A percentile compares a stretch with the other conserved stretches of the same genome.
phyloP scores from a whole-genome alignment of 176 grass and related monocot genomes.

The Juncus inflexus region DNA sequence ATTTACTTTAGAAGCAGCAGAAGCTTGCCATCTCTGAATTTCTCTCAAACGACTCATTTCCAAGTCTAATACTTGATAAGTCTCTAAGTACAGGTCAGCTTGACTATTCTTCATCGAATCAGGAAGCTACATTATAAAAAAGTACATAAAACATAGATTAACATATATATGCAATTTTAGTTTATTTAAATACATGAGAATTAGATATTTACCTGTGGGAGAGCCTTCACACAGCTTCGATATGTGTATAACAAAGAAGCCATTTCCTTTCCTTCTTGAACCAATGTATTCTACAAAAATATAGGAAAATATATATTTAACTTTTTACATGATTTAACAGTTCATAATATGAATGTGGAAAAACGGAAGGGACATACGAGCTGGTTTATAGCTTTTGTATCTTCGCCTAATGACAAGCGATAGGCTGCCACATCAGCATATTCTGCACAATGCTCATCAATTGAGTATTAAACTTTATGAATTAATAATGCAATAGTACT shows the following conservation, averaged over 20 bases:
- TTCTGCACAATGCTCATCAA: constrained; percentile 46
- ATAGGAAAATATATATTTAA: constrained; percentile 8
- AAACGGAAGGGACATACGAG: constrained; percentile 40
- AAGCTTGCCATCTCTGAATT: constrained; percentile 99
- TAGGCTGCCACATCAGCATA: constrained; percentile 95
- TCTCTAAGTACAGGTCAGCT: constrained; percentile 92
- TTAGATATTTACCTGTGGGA: constrained; percentile 67
- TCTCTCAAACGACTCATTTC: constrained; percentile 98
- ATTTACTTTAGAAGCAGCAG: constrained; percentile 92
- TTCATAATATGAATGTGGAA: not conserved
- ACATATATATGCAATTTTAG: not conserved
- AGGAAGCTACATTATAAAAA: constrained; percentile 58
- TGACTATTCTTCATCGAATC: constrained; percentile 99
- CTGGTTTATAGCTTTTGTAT: constrained; percentile 99
- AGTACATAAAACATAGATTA: not conserved
- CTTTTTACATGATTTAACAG: not conserved
- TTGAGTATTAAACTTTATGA: not conserved
- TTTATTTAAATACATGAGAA: constrained; percentile 18
- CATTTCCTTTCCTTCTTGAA: constrained; percentile 99
- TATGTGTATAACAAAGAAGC: constrained; percentile 95
- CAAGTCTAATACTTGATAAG: constrained; percentile 93
- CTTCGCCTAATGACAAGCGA: constrained; percentile 83
- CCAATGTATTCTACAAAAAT: constrained; percentile 63
- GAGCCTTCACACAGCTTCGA: constrained; percentile 97
- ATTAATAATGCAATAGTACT: not conserved